Evolutionary conservation across 768 basidiomycete species (phyloP), one percentile per base, ranked within the genome.

Genomic region (Kwoniella bestiolae): DNA sequence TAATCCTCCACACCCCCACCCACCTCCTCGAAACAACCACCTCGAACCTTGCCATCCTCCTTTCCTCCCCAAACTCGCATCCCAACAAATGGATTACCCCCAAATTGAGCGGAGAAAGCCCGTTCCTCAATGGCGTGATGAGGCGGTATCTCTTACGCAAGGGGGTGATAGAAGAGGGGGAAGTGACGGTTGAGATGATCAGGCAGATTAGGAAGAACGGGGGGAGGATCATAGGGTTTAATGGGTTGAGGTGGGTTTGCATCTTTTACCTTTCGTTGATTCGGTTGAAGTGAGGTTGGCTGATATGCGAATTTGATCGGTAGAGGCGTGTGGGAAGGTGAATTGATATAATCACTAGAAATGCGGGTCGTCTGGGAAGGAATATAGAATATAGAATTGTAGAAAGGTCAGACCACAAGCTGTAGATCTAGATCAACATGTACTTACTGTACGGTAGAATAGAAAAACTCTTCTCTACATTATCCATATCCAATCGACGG

Each of bases 181-280:
- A 78, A 11, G 26, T 78, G 23, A 76, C 53, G 8, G 18, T 74
- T 12, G 70, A 68, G 11, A 69, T 71, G 52, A 63, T 67, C 44
- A 25, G 38, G 2, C 23, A 46, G 44, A 68, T 65, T 8, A 67
- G 45, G 49, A 18, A n/a, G 23, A 66, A 64, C 1, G 56, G 67
- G 1, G 56, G 67, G 26, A 38, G 74, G 31, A 51, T 78, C 11
- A 71, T 78, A 26, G 77, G 74, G 11, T 76, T 76, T 34, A 78
- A 78, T 61, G 77, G 72, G 5, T 56, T 78, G 14, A 61, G 75
- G 77, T 76, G 49, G 45, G 69, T 61, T n/a, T n/a, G n/a, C n/a
- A n/a, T n/a, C n/a, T n/a, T n/a, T n/a, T n/a, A n/a, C n/a, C n/a
- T n/a, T n/a, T n/a, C n/a, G n/a, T n/a, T 67, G 32, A 7, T 47